These are phyloP conservation scores for Seminavis robusta DNA, from an alignment of 108 stramenopile species.

Conservation along the genomic window DNA sequence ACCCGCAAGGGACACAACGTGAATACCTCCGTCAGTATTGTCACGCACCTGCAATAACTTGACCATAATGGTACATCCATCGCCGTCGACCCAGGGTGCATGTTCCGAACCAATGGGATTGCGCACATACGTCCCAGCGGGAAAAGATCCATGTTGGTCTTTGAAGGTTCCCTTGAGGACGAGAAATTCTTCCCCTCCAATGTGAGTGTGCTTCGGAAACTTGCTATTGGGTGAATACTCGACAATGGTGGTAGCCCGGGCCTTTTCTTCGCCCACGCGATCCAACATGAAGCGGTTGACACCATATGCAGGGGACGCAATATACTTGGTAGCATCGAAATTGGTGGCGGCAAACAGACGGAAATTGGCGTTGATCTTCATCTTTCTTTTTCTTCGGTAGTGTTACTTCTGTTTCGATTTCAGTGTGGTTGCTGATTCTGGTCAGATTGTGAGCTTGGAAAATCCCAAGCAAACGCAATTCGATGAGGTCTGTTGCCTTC, in stretches of 20 bases:
- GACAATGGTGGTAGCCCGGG: slow-evolving; percentile 47
- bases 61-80: slow-evolving; percentile 44
- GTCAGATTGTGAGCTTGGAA: no score
- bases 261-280: slow-evolving; percentile 37
- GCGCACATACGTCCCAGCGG: slow-evolving; percentile 36
- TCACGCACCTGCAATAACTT: slow-evolving; percentile 43
- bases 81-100: slow-evolving; percentile 40
- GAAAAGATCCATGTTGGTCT: slow-evolving; percentile 41
- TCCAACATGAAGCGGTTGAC: slow-evolving; percentile 50
- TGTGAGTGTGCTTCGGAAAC: slow-evolving; percentile 39
- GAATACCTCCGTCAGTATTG: slow-evolving; percentile 33
- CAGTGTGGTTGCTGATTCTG: no score
- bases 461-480: no score
- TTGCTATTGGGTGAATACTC: slow-evolving; percentile 33
- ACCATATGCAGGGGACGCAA: slow-evolving; percentile 34
- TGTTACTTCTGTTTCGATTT: no score
- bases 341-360: slow-evolving; percentile 21
- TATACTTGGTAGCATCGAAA: slow-evolving; percentile 34
- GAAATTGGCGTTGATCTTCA: slow-evolving; percentile 42
- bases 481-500: no score
- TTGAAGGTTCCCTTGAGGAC: slow-evolving; percentile 40
- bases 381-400: no score
- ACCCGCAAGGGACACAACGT: no score
- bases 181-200: slow-evolving; percentile 49
- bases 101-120: slow-evolving; percentile 36